Base-by-base conservation (phyloP, 2,329 filamentous ascomycete species). In the Aspergillus fumigatiaffinis region DNA sequence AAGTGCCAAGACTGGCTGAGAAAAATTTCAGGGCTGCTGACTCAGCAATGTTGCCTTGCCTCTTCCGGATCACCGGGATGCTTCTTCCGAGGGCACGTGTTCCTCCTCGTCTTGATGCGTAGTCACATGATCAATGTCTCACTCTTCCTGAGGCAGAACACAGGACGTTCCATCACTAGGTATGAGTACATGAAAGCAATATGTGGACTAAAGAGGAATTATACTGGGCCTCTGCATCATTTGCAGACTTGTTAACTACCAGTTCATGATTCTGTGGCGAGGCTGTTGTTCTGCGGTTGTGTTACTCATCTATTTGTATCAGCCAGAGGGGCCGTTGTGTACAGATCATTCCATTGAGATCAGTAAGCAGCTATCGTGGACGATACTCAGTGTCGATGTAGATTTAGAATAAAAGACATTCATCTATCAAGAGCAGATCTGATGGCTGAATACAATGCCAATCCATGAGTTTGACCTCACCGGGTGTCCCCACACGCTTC, bases 1-100 rank as follows among this genome's bases (percentile, higher is more conserved):
- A 55, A 59, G 51, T 54, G 60, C 57, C 58, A 63, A 66, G 63
- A 60, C 47, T 42, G 60, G 38, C 47, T 41, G 47, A 54, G 20
- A 55, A 52, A 48, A 54, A 41, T 14, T 46, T 46, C n/a, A 4
- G 3, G 3, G 23, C 4, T 10, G 44, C 44, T 47, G 44, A 47
- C 44, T 47, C 21, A 47, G 44, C 32, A 7, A 14, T 17, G 14
- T 7, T 38, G 32, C 23, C 20, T 21, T 23, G 10, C 21, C 1
- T 7, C 21, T 47, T 26, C 21, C 44, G 44, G 54, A 56, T 20
- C 3, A 12, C 26, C 50, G 49, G 47, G 47, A 9, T 25, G 10
- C n/a, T 3, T 48, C 26, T 25, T 28, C 26, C 50, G 54, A 44
- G 25, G 25, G 20, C 38, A 53, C 51, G 23, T 53, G 61, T 54